Conservation (phyloP, 768 basidiomycete species). For the Candolleomyces efflorescens region DNA sequence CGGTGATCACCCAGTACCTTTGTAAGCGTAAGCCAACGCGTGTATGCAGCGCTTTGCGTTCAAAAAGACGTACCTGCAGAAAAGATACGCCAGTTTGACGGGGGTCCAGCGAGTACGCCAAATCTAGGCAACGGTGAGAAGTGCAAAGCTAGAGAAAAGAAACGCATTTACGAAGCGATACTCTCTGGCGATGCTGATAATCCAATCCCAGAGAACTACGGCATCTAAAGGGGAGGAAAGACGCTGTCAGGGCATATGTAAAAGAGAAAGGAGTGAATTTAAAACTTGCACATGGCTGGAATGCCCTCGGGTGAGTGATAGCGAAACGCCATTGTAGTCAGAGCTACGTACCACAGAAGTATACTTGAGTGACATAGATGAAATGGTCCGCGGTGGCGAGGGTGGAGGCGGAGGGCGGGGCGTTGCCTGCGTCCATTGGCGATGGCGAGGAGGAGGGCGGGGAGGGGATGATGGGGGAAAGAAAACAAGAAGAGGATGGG, state of each 20-base stretch:
- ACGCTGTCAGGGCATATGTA: slow-evolving; percentile 22
- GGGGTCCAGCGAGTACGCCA: slow-evolving; percentile 85
- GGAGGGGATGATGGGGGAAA: slow-evolving; percentile 28
- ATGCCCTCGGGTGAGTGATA: slow-evolving; percentile 24
- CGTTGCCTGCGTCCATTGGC: slow-evolving; percentile 22
- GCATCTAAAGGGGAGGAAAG: slow-evolving; percentile 50
- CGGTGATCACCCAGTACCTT: slow-evolving; percentile 80
- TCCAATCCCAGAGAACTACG: slow-evolving; percentile 83
- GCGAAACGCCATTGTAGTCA: slow-evolving; percentile 17
- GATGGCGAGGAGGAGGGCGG: slow-evolving; percentile 14
- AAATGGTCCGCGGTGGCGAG: slow-evolving; percentile 64
- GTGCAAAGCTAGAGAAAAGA: slow-evolving; percentile 14
- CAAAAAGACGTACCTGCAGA: slow-evolving; percentile 60
- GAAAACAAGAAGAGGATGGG: slow-evolving; percentile 34
- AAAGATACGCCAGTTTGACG: slow-evolving; percentile 78
- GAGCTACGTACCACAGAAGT: slow-evolving; percentile 73
- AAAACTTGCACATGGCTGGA: slow-evolving; percentile 65
- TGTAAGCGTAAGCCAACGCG: slow-evolving; percentile 13
- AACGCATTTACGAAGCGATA: slow-evolving; percentile 60
- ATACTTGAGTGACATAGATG: slow-evolving; percentile 78
- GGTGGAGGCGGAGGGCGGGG: slow-evolving; percentile 19
- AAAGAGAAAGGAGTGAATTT: slow-evolving; percentile 15
- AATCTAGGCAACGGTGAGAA: slow-evolving; percentile 41
- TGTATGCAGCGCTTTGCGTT: slow-evolving; percentile 10
- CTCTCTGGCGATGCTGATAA: slow-evolving; percentile 72